Percentiles rank a stretch among this genome's conserved stretches.
Conservation (phyloP, 106 monocot species). For the Amphibolis antarctica region DNA sequence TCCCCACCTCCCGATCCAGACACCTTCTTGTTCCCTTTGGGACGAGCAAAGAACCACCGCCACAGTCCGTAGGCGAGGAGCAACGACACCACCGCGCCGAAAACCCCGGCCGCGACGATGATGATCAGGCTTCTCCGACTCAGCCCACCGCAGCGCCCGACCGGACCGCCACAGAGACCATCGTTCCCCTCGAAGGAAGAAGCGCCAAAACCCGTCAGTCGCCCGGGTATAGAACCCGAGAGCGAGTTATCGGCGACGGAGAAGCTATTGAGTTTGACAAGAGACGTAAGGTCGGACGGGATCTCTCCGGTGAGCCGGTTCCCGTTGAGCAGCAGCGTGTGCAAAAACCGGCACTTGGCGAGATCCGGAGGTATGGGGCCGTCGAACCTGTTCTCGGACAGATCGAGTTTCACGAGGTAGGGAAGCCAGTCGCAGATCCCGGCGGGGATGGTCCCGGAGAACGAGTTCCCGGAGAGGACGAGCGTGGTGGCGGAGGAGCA, state of each 20-base stretch:
- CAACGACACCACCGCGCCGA: constrained; percentile 16
- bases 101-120: constrained; percentile 15
- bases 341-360: constrained; percentile 16
- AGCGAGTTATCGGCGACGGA: constrained; percentile 18
- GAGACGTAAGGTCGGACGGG: constrained; percentile 14
- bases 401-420: constrained; percentile 39
- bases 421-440: constrained; percentile 44
- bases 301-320: constrained; percentile 20
- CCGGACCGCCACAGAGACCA: constrained; percentile 15
- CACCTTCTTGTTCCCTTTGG: neutral
- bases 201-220: constrained; percentile 7
- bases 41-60: constrained; percentile 11
- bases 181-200: constrained; percentile 13
- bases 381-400: constrained; percentile 39
- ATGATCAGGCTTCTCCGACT: constrained; percentile 19
- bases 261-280: constrained; percentile 12
- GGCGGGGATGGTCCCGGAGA: constrained; percentile 34
- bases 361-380: constrained; percentile 34
- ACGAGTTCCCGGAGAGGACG: constrained; percentile 35
- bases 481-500: constrained; percentile 25
- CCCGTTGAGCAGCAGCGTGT: constrained; percentile 24
- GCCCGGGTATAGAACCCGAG: constrained; percentile 10
- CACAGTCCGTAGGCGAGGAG: constrained; percentile 9
- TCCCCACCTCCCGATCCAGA: neutral
- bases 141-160: constrained; percentile 14